Conservation (phyloP, 805 yeast genomes). For the Candida sithepensis region DNA sequence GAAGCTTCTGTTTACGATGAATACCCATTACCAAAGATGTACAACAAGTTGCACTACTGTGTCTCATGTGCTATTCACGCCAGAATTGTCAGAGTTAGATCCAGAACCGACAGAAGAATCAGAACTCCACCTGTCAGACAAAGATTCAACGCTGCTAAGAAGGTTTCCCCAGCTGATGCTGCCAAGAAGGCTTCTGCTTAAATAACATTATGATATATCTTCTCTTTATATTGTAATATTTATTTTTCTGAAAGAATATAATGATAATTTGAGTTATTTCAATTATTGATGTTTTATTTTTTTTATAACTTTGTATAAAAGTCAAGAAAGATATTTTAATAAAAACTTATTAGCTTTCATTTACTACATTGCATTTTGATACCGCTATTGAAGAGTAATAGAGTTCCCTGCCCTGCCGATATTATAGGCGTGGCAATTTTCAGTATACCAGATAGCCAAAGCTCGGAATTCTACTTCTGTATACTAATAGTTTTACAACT, state of each 20-base stretch:
- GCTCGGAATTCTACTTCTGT: too few relatives aligned
- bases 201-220: slow-evolving; percentile 1
- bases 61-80: slow-evolving; percentile 99
- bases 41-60: slow-evolving; percentile 99
- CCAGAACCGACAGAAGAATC: slow-evolving; percentile 96
- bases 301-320: not conserved
- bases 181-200: slow-evolving; percentile 77
- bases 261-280: not conserved
- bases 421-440: too few relatives aligned
- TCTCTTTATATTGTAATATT: not conserved
- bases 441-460: too few relatives aligned
- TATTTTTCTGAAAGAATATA: not conserved
- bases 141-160: slow-evolving; percentile 96
- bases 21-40: slow-evolving; percentile 99
- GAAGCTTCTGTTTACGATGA: slow-evolving; percentile 99
- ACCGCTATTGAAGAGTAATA: too few relatives aligned
- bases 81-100: slow-evolving; percentile 99
- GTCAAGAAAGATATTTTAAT: not conserved
- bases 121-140: slow-evolving; percentile 99
- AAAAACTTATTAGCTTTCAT: not conserved
- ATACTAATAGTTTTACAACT: too few relatives aligned
- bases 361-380: not conserved
- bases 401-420: too few relatives aligned
- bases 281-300: not conserved
- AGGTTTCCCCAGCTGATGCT: slow-evolving; percentile 95